phyloP scores from a whole-genome alignment of 2,329 filamentous ascomycete genomes.

The Colletotrichum neosansevieriae region DNA sequence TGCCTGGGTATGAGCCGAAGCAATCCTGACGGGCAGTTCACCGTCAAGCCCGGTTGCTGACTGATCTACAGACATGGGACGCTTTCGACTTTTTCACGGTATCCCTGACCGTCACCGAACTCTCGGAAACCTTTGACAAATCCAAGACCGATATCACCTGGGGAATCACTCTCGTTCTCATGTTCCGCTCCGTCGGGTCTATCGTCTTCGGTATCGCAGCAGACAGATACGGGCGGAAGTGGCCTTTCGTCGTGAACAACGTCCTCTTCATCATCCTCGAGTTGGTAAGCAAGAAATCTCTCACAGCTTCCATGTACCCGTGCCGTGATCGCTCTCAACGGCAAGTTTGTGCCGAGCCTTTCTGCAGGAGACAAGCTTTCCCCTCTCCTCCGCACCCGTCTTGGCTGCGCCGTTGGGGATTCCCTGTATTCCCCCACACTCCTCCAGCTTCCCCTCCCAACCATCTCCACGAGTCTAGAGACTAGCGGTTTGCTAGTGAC shows the following conservation, averaged over 20 bases:
- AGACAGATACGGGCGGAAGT: conserved; percentile 71
- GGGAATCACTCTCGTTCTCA: conserved; percentile 73
- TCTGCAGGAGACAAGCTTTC: conserved; percentile 37
- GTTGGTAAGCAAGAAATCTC: conserved; percentile 63
- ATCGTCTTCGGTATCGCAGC: conserved; percentile 66
- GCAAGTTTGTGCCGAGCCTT: conserved; percentile 27
- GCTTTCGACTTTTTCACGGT: conserved; percentile 77
- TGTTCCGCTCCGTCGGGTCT: conserved; percentile 69
- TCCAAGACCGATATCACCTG: conserved; percentile 71
- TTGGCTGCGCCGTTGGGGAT: conserved; percentile 36
- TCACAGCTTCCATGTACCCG: conserved; percentile 17
- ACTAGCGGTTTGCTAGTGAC: neutral
- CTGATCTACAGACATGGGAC: conserved; percentile 64
- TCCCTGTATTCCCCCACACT: conserved; percentile 29
- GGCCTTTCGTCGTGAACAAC: conserved; percentile 83
- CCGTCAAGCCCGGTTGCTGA: neutral
- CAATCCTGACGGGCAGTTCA: neutral
- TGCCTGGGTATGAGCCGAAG: conserved; percentile 62
- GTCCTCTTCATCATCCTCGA: conserved; percentile 78
- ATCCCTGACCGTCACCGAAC: conserved; percentile 67
- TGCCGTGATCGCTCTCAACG: conserved; percentile 5
- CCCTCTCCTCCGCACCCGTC: conserved; percentile 19
- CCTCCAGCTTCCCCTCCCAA: neutral
- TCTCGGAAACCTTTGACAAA: conserved; percentile 65
- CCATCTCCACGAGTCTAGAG: neutral